A percentile compares a stretch with the other conserved stretches of the same genome.
These are phyloP conservation scores for Epichloe elymi DNA, from an alignment of 2,329 filamentous ascomycete genomes.

Conservation along the genomic window DNA sequence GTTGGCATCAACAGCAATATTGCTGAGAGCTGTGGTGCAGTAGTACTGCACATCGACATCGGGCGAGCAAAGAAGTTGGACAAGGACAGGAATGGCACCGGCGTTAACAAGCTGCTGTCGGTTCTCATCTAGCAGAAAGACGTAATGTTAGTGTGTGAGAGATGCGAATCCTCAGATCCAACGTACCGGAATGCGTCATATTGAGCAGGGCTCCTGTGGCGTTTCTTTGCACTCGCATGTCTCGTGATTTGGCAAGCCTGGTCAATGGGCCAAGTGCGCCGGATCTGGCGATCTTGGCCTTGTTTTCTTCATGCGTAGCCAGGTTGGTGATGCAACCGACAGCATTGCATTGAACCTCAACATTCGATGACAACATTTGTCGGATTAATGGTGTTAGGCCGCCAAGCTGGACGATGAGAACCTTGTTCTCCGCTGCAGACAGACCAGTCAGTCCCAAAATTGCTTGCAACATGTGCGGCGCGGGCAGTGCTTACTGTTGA, in stretches of 20 bases:
- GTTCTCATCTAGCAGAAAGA: conserved; percentile 62
- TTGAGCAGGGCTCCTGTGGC: conserved; percentile 92
- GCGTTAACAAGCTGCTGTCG: conserved; percentile 94
- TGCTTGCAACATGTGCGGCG: not conserved
- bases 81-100: conserved; percentile 92
- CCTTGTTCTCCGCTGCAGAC: conserved; percentile 84
- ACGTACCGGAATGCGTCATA: conserved; percentile 94
- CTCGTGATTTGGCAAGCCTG: conserved; percentile 85
- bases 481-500: conserved; percentile 63
- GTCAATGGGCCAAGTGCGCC: conserved; percentile 86
- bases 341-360: conserved; percentile 97
- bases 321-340: conserved; percentile 98
- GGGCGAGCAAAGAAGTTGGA: conserved; percentile 80
- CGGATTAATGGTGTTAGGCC: conserved; percentile 84
- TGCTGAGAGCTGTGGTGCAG: conserved; percentile 95
- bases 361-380: conserved; percentile 96
- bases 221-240: conserved; percentile 97
- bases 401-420: conserved; percentile 84
- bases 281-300: conserved; percentile 93
- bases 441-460: conserved; percentile 26
- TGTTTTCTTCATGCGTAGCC: conserved; percentile 97
- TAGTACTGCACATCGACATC: conserved; percentile 99
- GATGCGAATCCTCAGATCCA: not conserved
- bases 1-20: conserved; percentile 87
- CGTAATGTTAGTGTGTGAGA: not conserved